Evolutionary conservation across 2,329 filamentous ascomycete genomes (phyloP).

Genomic region (Claviceps sp.): DNA sequence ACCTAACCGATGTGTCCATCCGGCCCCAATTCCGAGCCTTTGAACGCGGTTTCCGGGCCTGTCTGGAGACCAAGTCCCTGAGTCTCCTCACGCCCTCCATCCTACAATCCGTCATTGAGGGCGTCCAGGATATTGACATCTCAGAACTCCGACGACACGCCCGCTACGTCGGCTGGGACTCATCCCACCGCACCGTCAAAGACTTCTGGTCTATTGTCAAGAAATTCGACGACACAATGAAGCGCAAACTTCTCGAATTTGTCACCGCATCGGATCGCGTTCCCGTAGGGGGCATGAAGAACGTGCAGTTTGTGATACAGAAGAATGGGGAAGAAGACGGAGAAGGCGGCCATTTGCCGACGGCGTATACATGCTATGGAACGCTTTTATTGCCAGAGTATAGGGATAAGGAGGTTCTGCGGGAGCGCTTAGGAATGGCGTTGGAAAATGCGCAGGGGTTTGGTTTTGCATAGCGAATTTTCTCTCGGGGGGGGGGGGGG

Average conservation of each 20-base stretch:
- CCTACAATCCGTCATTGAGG: slow-evolving; percentile 71
- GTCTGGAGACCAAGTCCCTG: slow-evolving; percentile 57
- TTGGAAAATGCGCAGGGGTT: slow-evolving; percentile 83
- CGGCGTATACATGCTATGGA: slow-evolving; percentile 86
- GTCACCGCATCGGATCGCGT: slow-evolving; percentile 87
- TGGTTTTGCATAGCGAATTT: slow-evolving; percentile 50
- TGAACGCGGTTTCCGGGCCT: slow-evolving; percentile 63
- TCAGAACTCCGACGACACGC: slow-evolving; percentile 55
- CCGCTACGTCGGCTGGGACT: slow-evolving; percentile 71
- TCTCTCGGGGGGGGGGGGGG: too few species aligned
- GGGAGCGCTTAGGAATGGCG: slow-evolving; percentile 67
- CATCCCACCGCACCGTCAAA: slow-evolving; percentile 52
- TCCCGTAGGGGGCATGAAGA: slow-evolving; percentile 72
- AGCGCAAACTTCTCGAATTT: slow-evolving; percentile 72
- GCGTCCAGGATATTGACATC: slow-evolving; percentile 68
- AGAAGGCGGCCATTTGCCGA: slow-evolving; percentile 52
- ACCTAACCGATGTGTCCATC: slow-evolving; percentile 68
- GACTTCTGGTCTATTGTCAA: slow-evolving; percentile 79
- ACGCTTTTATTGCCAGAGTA: slow-evolving; percentile 80
- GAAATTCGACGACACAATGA: slow-evolving; percentile 52
- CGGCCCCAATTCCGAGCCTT: slow-evolving; percentile 70
- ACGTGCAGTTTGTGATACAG: slow-evolving; percentile 73
- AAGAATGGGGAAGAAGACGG: slow-evolving; percentile 53
- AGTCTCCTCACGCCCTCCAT: slow-evolving; percentile 56
- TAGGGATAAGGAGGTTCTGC: slow-evolving; percentile 52